These are phyloP conservation scores for Pseudopithomyces chartarum DNA, from an alignment of 2,329 filamentous ascomycete genomes.

Conservation along the genomic window DNA sequence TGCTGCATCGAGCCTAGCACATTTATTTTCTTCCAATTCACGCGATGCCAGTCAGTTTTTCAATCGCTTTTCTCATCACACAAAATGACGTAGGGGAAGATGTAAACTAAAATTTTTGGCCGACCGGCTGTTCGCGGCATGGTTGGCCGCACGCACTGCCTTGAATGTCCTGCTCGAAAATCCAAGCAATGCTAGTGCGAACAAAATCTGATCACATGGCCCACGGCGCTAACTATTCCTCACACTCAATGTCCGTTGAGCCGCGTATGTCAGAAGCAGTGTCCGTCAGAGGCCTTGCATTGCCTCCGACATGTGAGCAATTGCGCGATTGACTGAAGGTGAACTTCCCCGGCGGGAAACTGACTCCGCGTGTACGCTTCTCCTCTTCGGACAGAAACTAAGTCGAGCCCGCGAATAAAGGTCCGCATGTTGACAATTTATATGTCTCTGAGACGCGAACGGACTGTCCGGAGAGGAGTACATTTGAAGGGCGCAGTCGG, in stretches of 20 bases:
- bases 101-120: neutral
- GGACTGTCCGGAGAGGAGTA: neutral
- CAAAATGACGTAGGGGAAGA: neutral
- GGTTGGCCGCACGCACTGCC: constrained; percentile 6
- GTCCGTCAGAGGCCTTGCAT: constrained; percentile 3
- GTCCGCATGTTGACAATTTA: neutral
- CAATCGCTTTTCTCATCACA: neutral
- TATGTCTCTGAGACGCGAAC: neutral
- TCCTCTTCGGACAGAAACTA: neutral
- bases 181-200: neutral
- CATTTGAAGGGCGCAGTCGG: constrained; percentile 1
- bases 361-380: neutral
- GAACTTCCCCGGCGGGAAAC: constrained; percentile 3
- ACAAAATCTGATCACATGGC: constrained; percentile 6
- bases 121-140: constrained; percentile 36
- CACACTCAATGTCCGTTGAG: neutral
- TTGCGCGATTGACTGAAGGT: neutral
- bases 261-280: neutral
- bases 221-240: constrained; percentile 21
- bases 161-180: neutral
- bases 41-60: too few relatives aligned
- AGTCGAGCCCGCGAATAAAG: neutral
- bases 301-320: neutral
- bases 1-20: too few relatives aligned
- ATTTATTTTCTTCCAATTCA: too few relatives aligned